These are phyloP conservation scores for Ogataea hybrid DNA, from an alignment of 1,139 yeast genomes.

Conservation along the genomic window DNA sequence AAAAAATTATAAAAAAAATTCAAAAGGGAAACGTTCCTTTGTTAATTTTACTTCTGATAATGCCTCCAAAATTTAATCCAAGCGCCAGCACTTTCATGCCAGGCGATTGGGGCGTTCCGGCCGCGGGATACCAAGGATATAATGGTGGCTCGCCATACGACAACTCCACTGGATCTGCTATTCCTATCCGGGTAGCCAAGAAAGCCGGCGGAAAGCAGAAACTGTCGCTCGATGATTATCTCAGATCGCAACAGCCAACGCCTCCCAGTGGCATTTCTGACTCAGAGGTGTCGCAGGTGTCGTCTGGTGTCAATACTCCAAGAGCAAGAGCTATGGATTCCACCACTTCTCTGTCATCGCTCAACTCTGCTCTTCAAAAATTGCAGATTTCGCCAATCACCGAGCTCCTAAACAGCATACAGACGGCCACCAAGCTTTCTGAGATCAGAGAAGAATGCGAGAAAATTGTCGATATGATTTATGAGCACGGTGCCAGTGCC, in stretches of 20 bases:
- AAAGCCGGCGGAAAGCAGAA: constrained; percentile 13
- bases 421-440: constrained; percentile 54
- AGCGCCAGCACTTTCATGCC: constrained; percentile 26
- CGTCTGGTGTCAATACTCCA: constrained; percentile 31
- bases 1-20: background rate
- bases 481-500: constrained; percentile 45
- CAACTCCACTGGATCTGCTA: background rate
- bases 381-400: constrained; percentile 69
- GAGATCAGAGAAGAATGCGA: constrained; percentile 67
- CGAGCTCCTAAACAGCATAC: constrained; percentile 53
- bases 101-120: constrained; percentile 6
- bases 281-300: too few species aligned
- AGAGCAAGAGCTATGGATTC: constrained; percentile 31
- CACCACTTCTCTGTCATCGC: constrained; percentile 60
- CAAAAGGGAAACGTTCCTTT: constrained; percentile 12
- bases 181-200: constrained; percentile 4
- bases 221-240: constrained; percentile 30
- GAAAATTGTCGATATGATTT: constrained; percentile 49
- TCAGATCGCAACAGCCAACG: constrained; percentile 21
- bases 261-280: constrained; percentile 13
- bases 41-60: constrained; percentile 8
- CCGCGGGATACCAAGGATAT: constrained; percentile 8
- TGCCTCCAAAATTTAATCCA: constrained; percentile 32
- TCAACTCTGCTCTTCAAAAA: constrained; percentile 67
- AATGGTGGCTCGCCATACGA: constrained; percentile 4